Conservation (phyloP, 345 rosid genomes). For the Acer negundo region DNA sequence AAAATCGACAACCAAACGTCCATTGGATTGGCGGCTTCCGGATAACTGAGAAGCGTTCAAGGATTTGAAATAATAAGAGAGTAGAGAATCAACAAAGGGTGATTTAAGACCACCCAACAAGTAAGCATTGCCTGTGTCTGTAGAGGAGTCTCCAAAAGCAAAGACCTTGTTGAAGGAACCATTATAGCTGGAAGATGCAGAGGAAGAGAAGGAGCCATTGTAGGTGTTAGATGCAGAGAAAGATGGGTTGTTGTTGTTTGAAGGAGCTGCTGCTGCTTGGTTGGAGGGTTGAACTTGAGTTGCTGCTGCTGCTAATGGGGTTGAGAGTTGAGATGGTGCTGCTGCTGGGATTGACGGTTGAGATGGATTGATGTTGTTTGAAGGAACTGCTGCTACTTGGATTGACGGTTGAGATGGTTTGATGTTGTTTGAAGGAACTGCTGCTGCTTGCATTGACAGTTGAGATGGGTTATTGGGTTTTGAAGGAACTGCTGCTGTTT, state of each 20-base stretch:
- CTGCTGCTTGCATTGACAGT: too few species aligned
- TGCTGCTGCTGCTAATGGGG: background rate
- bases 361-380: too few species aligned
- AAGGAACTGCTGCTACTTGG: too few species aligned
- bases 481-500: background rate
- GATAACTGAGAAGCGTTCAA: background rate
- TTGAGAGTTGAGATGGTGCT: too few species aligned
- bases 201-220: background rate
- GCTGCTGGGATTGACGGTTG: too few species aligned
- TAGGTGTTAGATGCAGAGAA: too few species aligned
- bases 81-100: conserved; percentile 10
- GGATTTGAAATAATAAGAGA: background rate
- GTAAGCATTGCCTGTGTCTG: conserved; percentile 48
- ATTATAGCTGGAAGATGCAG: background rate
- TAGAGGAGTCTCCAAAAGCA: conserved; percentile 53
- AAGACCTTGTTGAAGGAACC: conserved; percentile 31
- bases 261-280: background rate
- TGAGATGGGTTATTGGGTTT: too few species aligned
- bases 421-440: too few species aligned
- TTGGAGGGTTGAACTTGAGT: too few species aligned
- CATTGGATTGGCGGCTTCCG: conserved; percentile 25
- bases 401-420: too few species aligned
- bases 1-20: conserved; percentile 43
- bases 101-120: conserved; percentile 26
- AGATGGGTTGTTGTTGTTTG: background rate